These are phyloP conservation scores for Helicostylum pulchrum DNA, from an alignment of 192 early-diverging fungal species.

Conservation along the genomic window DNA sequence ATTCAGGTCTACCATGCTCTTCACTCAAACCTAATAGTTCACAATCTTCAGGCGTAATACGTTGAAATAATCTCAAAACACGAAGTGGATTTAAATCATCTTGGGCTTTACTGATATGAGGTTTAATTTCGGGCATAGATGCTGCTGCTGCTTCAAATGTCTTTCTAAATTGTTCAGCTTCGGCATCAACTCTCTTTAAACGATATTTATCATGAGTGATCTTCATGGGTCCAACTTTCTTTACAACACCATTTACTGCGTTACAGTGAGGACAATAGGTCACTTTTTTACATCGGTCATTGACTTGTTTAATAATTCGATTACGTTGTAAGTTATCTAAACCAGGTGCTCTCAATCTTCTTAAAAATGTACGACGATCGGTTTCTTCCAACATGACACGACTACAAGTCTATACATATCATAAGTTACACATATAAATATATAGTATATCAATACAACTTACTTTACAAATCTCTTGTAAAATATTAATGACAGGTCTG, in stretches of 20 bases:
- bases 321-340: conserved; percentile 81
- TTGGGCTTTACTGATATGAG: conserved; percentile 78
- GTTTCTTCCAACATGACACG: conserved; percentile 84
- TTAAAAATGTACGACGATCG: conserved; percentile 67
- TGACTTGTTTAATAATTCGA: conserved; percentile 78
- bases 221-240: conserved; percentile 93
- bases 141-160: conserved; percentile 74
- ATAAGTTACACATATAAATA: neutral
- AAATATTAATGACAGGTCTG: conserved; percentile 77
- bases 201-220: conserved; percentile 94
- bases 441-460: neutral
- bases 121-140: conserved; percentile 70
- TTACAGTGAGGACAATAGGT: conserved; percentile 80
- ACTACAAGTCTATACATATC: conserved; percentile 64
- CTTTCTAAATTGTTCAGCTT: conserved; percentile 67
- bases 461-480: conserved; percentile 98
- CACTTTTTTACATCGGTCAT: conserved; percentile 84
- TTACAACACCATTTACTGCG: conserved; percentile 83
- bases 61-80: conserved; percentile 82
- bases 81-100: conserved; percentile 93
- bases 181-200: conserved; percentile 73
- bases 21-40: conserved; percentile 93
- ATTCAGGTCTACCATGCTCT: conserved; percentile 79
- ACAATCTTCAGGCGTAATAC: conserved; percentile 90
- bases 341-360: conserved; percentile 66